Evolutionary conservation across 2,329 filamentous ascomycete genomes (phyloP), one percentile per base, ranked within the genome.

Genomic region (Diaporthe nobilis): DNA sequence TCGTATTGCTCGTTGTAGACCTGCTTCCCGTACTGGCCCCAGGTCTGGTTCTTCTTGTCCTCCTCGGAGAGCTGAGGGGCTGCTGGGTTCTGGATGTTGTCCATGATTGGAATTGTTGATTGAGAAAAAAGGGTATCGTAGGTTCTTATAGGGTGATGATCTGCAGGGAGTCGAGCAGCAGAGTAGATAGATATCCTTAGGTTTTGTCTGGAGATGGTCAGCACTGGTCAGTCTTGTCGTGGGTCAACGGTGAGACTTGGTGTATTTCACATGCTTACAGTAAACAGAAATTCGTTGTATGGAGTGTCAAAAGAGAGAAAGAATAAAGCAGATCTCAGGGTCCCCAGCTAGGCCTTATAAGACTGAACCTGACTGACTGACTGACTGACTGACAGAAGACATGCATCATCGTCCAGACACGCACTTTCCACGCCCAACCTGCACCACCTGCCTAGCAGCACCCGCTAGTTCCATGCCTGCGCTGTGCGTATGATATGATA

Each of bases 1-100:
- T 95, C 92, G 84, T 95, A 94, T 83, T 94, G 91, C 73, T 89
- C 85, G 85, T 94, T 92, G 87, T 94, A 95, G 70, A 89, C 91
- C 74, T 91, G 84, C 82, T 88, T 90, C 25, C 74, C 76, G 68
- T 75, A 77, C 55, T 76, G 61, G 67, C 65, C 34, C 74, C 75
- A 77, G 2, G 75, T 68, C 55, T 70, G 60, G 42, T 75, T 70
- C 72, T 76, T 76, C 71, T 63, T 71, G 10, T 75, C 55, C 68
- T 76, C 67, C 44, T 74, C 31, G 15, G 76, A 39, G 31, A 73
- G 53, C 42, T 71, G 57, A 34, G 73, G 68, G 7, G 37, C 73
- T 49, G 57, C 15, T 28, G 53, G 53, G 57, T 31, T 51, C 51
- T 70, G 74, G 71, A 60, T 47, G 61, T 51, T 73, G 17, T 31